phyloP scores from a whole-genome alignment of 495 filamentous ascomycete species.

The Neurospora sp. region DNA sequence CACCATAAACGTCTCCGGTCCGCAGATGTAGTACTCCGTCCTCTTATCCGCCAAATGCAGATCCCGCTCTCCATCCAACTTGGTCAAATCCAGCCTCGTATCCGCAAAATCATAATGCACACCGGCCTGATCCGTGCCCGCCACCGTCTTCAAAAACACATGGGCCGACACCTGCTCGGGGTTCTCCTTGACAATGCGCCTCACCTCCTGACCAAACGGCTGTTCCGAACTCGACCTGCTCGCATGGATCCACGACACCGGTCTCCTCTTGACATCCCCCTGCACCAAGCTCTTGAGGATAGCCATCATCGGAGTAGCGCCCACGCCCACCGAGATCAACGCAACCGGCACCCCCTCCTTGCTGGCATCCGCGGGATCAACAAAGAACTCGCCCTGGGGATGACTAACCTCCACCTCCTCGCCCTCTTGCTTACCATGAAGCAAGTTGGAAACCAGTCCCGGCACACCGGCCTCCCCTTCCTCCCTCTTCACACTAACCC shows the following conservation, averaged over 20 bases:
- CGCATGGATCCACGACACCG: conserved; percentile 59
- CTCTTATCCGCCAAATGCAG: conserved; percentile 41
- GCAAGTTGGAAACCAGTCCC: conserved; percentile 58
- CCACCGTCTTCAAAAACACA: conserved; percentile 31
- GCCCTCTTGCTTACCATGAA: conserved; percentile 52
- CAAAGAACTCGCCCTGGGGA: conserved; percentile 60
- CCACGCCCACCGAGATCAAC: conserved; percentile 59
- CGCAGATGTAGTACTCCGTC: conserved; percentile 60
- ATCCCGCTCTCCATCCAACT: conserved; percentile 40
- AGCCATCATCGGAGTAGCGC: conserved; percentile 54
- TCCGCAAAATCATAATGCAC: conserved; percentile 45
- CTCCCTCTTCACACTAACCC: conserved; percentile 62
- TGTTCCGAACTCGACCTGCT: conserved; percentile 38
- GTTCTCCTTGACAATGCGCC: conserved; percentile 35
- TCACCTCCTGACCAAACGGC: conserved; percentile 46
- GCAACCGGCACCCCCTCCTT: conserved; percentile 45
- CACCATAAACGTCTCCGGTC: conserved; percentile 57
- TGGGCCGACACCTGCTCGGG: conserved; percentile 26
- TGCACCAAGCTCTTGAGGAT: conserved; percentile 47
- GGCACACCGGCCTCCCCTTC: conserved; percentile 35
- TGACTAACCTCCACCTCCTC: conserved; percentile 56
- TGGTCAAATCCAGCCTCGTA: conserved; percentile 42
- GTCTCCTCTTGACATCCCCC: conserved; percentile 27
- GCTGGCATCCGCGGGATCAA: conserved; percentile 28
- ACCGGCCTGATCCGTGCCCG: conserved; percentile 36